Evolutionary conservation across 306 rosid genomes (phyloP), one percentile per base, ranked within the genome.

Genomic region (Ammopiptanthus mongolicus): DNA sequence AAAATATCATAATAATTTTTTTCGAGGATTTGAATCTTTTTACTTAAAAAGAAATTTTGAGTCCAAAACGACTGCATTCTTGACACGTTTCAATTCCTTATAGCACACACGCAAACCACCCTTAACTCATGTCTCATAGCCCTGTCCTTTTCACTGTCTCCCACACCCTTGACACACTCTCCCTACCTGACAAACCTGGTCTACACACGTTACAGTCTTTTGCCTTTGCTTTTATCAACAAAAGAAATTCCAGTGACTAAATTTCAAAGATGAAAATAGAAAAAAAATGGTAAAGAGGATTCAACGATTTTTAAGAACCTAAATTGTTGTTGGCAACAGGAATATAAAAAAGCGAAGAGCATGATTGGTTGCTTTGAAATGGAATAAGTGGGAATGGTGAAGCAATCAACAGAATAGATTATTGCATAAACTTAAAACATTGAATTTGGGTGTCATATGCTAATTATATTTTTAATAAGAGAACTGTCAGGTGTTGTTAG

Each of bases 121-220:
- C 48, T 25, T n/a, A 21, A 22, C 59, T 33, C 22, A n/a, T n/a
- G n/a, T n/a, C n/a, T n/a, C n/a, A 0, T 55, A 63, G 63, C 34
- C 60, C 65, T 64, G 78, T 83, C 84, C 1, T 15, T 79, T 64
- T 79, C 84, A 39, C 1, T 83, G 87, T 83, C 84, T 50, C 87
- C 79, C 58, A 2, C 6, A 15, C 23, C 1, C 52, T 9, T 0
- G 76, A 71, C 84, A 72, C 48, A 0, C 53, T 18, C 58, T 68
- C 23, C 0, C 59, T 18, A 15, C 41, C 61, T 57, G 9, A 56
- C 70, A 69, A 8, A 18, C 50, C 56, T 17, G 0, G 37, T 15
- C 64, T 12, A 3, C 71, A 23, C 77, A 69, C 77, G 25, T 55
- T 23, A 60, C 71, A 34, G 7, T 7, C 33, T 69, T 39, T 25